phyloP scores from a whole-genome alignment of 1,139 yeast genomes.

The Saccharomyces uvarum region DNA sequence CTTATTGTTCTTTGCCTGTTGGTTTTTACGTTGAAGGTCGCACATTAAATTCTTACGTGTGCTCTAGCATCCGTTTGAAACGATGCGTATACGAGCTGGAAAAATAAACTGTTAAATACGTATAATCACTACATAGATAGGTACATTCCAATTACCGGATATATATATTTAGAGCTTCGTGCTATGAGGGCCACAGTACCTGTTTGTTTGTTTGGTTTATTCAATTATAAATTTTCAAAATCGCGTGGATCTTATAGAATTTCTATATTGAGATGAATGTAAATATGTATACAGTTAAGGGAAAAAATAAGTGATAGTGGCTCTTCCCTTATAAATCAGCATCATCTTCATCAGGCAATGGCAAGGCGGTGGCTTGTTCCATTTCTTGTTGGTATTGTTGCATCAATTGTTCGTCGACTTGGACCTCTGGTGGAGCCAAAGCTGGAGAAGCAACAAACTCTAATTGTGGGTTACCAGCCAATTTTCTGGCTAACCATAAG shows the following conservation, averaged over 20 bases:
- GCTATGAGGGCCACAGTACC: background rate
- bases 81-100: background rate
- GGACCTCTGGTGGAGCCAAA: constrained; percentile 98
- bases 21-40: background rate
- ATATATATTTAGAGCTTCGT: background rate
- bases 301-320: constrained; percentile 3
- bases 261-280: constrained; percentile 3
- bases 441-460: constrained; percentile 99
- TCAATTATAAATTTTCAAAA: background rate
- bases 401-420: constrained; percentile 93
- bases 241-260: background rate
- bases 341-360: constrained; percentile 99
- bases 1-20: background rate
- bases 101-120: background rate
- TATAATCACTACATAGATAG: background rate
- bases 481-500: constrained; percentile 99
- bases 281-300: constrained; percentile 3
- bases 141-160: background rate
- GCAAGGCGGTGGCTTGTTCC: constrained; percentile 98
- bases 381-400: constrained; percentile 97
- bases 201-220: background rate
- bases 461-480: constrained; percentile 95
- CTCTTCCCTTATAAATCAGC: constrained; percentile 69
- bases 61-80: background rate
- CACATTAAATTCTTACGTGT: background rate